Base-by-base conservation (phyloP, 805 yeast species). In the Diddensiella santjacobensis region DNA sequence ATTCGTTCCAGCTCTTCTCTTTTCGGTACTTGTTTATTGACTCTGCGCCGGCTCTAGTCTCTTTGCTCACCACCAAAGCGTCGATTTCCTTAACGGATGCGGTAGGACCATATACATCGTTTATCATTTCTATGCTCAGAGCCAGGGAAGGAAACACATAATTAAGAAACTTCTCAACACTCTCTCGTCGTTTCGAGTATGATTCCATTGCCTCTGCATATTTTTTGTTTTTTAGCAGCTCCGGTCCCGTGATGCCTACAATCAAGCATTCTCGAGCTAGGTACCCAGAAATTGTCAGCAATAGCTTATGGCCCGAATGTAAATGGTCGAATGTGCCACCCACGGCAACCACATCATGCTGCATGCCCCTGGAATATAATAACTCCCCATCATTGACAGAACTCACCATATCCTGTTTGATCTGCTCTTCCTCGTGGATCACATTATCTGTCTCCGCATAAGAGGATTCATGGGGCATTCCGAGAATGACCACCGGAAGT, bases 241-340 rank as follows among this genome's bases (percentile, higher is more conserved):
- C 79, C 8, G 80, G 77, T 8, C 89, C 95, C 0, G 98, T 88
- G 2, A 93, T 71, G 0, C 99, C 99, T 4, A 93, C 72, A 42
- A 91, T 84, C 11, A 93, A 68, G 19, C 65, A 68, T 1, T 64
- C 56, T 2, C 66, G 58, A 0, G 95, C 72, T 4, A 87, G 54
- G 59, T 81, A 88, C 0, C 81, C 79, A 0, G 95, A 74, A 50
- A 86, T 71, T 0, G 93, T 81, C 6, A 93, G 71, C 22, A 93
- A 70, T 23, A 93, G 83, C 64, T 86, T 87, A 67, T 93, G 99
- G 0, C 98, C 99, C 61, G 85, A 95, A 58, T 93, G 99, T 31
- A 93, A 62, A 67, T 93, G 98, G 62, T 93, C 99, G 69, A 93
- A 93, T 0, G 99, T 93, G 0, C 99, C 99, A 0, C 99, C 99